Conservation (phyloP, 208 protist genomes). For the Novymonas esmeraldas region DNA sequence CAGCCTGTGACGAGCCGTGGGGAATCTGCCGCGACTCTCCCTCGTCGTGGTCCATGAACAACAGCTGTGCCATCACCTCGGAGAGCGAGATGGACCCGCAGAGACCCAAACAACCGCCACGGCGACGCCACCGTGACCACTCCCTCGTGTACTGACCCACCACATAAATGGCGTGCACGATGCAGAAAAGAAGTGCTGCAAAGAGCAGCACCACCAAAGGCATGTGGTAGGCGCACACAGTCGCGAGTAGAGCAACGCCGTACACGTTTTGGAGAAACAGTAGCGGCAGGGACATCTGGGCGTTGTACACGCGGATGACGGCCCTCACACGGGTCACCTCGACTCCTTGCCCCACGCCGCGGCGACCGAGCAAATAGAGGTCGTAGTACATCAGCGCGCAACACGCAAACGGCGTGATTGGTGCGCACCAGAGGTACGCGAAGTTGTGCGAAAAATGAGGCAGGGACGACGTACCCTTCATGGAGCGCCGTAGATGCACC, state of each 20-base stretch:
- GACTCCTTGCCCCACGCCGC: background rate
- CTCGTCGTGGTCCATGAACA: slow-evolving; percentile 3
- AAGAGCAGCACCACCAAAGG: slow-evolving; percentile 62
- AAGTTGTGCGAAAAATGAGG: slow-evolving; percentile 35
- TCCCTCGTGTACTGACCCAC: slow-evolving; percentile 44
- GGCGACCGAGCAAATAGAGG: slow-evolving; percentile 32
- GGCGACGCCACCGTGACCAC: slow-evolving; percentile 38
- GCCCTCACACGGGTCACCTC: slow-evolving; percentile 25
- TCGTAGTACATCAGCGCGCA: slow-evolving; percentile 66
- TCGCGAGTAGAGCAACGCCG: slow-evolving; percentile 49
- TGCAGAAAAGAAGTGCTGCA: slow-evolving; percentile 37
- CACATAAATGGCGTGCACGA: slow-evolving; percentile 38
- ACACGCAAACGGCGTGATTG: slow-evolving; percentile 59
- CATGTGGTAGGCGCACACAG: slow-evolving; percentile 61
- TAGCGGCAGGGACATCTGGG: slow-evolving; percentile 51
- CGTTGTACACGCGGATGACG: slow-evolving; percentile 53
- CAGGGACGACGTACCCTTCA: slow-evolving; percentile 23
- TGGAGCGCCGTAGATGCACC: slow-evolving; percentile 33
- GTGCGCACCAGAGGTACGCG: slow-evolving; percentile 59
- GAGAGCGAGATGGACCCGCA: slow-evolving; percentile 26
- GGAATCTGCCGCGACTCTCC: background rate
- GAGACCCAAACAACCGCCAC: slow-evolving; percentile 7
- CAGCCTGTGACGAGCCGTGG: background rate
- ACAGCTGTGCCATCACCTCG: slow-evolving; percentile 26
- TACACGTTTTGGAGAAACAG: slow-evolving; percentile 63